Base-by-base conservation (phyloP, 2,329 filamentous ascomycete genomes). In the Cladophialophora chaetospira region DNA sequence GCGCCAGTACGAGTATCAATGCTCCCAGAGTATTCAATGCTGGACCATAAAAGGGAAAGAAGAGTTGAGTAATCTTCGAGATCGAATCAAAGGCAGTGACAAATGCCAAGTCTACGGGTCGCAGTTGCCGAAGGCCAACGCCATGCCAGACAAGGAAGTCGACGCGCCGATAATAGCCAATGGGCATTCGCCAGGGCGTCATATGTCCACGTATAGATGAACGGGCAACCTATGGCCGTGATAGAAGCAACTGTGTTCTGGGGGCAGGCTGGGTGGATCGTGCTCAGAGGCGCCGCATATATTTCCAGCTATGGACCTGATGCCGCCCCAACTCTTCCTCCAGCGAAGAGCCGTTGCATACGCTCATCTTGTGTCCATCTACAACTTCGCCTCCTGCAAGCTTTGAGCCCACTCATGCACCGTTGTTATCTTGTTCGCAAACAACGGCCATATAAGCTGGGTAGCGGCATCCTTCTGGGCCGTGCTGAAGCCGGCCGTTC, bases 361-460 rank as follows among this genome's bases (percentile, higher is more conserved):
- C n/a, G n/a, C n/a, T n/a, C n/a, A n/a, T n/a, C n/a, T n/a, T n/a
- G n/a, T n/a, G n/a, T n/a, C n/a, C n/a, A n/a, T n/a, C n/a, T n/a
- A 43, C 10, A 43, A 3, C 21, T 35, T 33, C 11, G 17, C 19
- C 11, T 28, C 38, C 42, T 29, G 5, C 51, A 53, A 23, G 17
- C 51, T 36, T 6, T 45, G 33, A 6, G 21, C 31, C 51, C 51
- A 53, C 5, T 53, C 51, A 1, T 36, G 8, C 4, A 46, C 50
- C 4, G 40, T 38, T 31, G 31, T 31, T 17, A 53, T 19, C 8
- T 11, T 31, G n/a, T 47, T 40, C 1, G 51, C 28, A 21, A 53
- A 46, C 29, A 53, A 15, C n/a, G 51, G 51, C 51, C 51, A 53
- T 28, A 53, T 47, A 6, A 53, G 33, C 9, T 40, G 17, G 0